phyloP scores from a whole-genome alignment of 2,329 filamentous ascomycete species.

The Colletotrichum sp. region DNA sequence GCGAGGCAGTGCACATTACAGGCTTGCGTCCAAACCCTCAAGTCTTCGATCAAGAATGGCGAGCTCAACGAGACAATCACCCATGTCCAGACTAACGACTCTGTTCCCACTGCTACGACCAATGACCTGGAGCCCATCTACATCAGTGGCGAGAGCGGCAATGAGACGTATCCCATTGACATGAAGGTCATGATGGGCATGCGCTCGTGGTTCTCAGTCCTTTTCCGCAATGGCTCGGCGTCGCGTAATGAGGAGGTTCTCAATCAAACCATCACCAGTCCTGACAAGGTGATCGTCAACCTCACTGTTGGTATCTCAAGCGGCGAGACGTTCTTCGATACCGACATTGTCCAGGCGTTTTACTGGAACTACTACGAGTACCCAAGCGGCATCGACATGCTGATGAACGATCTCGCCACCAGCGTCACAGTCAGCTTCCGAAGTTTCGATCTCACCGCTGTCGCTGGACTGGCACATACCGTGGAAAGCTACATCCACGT shows the following conservation, averaged over 20 bases:
- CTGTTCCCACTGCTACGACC: constrained; percentile 23
- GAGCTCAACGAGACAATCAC: constrained; percentile 29
- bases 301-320: constrained; percentile 36
- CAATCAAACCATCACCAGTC: constrained; percentile 28
- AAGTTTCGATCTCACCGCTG: constrained; percentile 28
- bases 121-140: constrained; percentile 23
- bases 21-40: constrained; percentile 33
- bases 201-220: constrained; percentile 33
- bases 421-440: constrained; percentile 39
- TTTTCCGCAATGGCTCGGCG: constrained; percentile 34
- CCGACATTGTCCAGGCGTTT: constrained; percentile 41
- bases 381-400: constrained; percentile 32
- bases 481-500: constrained; percentile 36
- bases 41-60: constrained; percentile 29
- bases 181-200: constrained; percentile 33
- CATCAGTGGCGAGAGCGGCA: constrained; percentile 13
- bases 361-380: constrained; percentile 46
- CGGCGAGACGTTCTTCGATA: constrained; percentile 37
- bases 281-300: constrained; percentile 32
- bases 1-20: constrained; percentile 32
- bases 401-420: constrained; percentile 37
- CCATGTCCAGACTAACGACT: constrained; percentile 25
- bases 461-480: constrained; percentile 31
- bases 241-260: constrained; percentile 27
- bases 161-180: constrained; percentile 26